Base-by-base conservation (phyloP, 2,329 filamentous ascomycete genomes). In the Aspergillus novoparasiticus region DNA sequence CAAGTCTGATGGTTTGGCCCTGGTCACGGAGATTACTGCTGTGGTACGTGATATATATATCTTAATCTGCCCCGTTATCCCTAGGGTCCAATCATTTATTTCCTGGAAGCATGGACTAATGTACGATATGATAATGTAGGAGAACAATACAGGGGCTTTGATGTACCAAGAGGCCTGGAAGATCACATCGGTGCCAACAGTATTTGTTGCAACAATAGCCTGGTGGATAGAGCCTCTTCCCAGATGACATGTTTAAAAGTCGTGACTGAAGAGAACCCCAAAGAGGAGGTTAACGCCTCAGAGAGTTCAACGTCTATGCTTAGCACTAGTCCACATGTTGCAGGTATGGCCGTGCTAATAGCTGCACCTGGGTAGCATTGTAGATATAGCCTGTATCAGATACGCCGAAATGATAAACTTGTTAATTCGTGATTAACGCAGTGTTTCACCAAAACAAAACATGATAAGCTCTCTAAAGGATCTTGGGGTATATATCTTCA, bases 171-270 rank as follows among this genome's bases (percentile, higher is more conserved):
- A 68, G 19, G 57, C 60, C 21, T 69, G 65, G 39, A 64, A 64
- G 34, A 66, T 66, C 16, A 69, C 61, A 0, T 60, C 66, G 1
- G 60, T 68, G 12, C 54, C 68, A 16, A 69, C 67, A 14, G 60
- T 66, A 19, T 68, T 68, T 21, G 30, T 55, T 4, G 59, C 26
- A 60, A 61, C 19, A 51, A 32, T 34, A 68, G 46, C 45, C 34
- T 61, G 16, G 60, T 66, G 4, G 39, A 66, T 39, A 26, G 57
- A n/a, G 59, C 66, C 46, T 61, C 60, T n/a, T 58, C 66, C 3
- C 62, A 66, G 56, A 54, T 69, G 26, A 68, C 66, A 16, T 69
- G 67, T 28, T 57, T 68, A 16, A 69, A 69, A 28, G 55, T 64
- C 8, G 62, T 69, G 21, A 65, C 57, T 2, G 51, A 48, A 14